Conservation (phyloP, 306 rosid species). For the Gastrolobium bilobum region DNA sequence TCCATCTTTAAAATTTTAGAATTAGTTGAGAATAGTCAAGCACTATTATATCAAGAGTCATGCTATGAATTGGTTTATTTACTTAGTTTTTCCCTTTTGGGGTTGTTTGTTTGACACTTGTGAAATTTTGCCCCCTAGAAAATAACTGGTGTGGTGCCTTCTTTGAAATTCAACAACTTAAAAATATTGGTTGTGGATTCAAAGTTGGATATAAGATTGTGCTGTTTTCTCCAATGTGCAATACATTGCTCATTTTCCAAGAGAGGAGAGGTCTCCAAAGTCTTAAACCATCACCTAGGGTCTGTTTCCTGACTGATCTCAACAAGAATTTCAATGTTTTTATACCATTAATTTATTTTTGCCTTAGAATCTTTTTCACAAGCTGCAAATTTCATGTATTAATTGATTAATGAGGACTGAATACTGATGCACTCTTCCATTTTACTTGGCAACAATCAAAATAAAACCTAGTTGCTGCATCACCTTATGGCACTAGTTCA, state of each 20-base stretch:
- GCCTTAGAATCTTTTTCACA: background rate
- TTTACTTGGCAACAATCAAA: slow-evolving; percentile 15
- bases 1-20: background rate
- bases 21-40: slow-evolving; percentile 25
- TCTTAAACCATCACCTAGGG: slow-evolving; percentile 16
- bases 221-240: slow-evolving; percentile 10
- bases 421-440: slow-evolving; percentile 3
- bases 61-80: background rate
- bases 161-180: background rate
- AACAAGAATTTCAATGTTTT: background rate
- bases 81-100: background rate
- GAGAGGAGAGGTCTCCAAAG: background rate
- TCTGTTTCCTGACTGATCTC: slow-evolving; percentile 10
- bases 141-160: background rate
- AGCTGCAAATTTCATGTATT: slow-evolving; percentile 30
- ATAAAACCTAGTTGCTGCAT: slow-evolving; percentile 21
- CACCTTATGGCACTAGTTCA: slow-evolving; percentile 9
- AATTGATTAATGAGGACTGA: background rate
- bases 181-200: background rate
- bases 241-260: slow-evolving; percentile 21
- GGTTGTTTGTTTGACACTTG: slow-evolving; percentile 10
- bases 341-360: background rate
- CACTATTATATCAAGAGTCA: background rate
- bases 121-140: background rate
- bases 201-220: background rate